A percentile compares a stretch with the other conserved stretches of the same genome.
These are phyloP conservation scores for Penicillium frequentans DNA, from an alignment of 2,329 filamentous ascomycete genomes.

Conservation along the genomic window DNA sequence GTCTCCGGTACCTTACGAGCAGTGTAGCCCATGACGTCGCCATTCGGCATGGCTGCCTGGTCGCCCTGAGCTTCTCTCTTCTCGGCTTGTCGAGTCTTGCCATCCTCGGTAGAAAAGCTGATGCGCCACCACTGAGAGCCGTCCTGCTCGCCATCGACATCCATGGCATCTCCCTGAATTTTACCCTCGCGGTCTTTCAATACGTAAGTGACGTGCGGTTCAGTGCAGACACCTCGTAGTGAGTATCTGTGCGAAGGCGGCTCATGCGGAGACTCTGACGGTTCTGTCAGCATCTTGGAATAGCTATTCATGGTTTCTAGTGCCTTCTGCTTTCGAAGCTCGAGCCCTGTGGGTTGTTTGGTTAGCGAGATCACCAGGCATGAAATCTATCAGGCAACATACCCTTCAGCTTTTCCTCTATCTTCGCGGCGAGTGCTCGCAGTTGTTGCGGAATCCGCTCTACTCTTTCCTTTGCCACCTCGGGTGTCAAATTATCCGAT, in stretches of 20 bases:
- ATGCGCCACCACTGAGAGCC: conserved; percentile 58
- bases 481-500: conserved; percentile 12
- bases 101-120: conserved; percentile 49
- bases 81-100: conserved; percentile 35
- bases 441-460: conserved; percentile 36
- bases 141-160: conserved; percentile 27
- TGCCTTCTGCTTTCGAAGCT: conserved; percentile 43
- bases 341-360: conserved; percentile 37
- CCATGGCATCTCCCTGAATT: conserved; percentile 27
- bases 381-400: conserved; percentile 3
- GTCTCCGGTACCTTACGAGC: conserved; percentile 48
- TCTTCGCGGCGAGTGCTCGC: conserved; percentile 35
- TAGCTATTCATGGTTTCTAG: conserved; percentile 44
- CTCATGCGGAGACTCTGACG: conserved; percentile 40
- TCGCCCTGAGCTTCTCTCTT: conserved; percentile 20
- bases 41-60: conserved; percentile 24
- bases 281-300: conserved; percentile 48
- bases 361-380: conserved; percentile 3
- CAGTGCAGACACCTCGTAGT: conserved; percentile 59
- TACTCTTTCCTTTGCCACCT: conserved; percentile 22
- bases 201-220: conserved; percentile 58
- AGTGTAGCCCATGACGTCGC: conserved; percentile 42
- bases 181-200: conserved; percentile 39
- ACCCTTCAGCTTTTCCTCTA: conserved; percentile 45
- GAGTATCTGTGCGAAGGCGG: conserved; percentile 52